Conservation (phyloP, 2,329 filamentous ascomycete species). For the Hypoxylon sp. region DNA sequence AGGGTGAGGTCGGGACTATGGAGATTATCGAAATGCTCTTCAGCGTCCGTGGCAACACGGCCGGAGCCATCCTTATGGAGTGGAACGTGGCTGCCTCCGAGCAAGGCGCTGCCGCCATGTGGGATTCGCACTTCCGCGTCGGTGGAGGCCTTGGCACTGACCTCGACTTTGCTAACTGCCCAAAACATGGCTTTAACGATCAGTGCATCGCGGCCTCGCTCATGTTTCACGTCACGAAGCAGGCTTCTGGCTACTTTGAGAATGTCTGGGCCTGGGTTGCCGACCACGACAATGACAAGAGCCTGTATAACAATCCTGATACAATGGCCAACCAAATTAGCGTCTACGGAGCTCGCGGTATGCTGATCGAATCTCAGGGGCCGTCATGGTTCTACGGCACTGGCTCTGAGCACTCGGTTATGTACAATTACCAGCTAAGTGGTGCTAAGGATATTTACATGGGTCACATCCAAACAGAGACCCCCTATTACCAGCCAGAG, state of each 20-base stretch:
- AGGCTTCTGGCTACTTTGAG: constrained; percentile 64
- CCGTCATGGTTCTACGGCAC: constrained; percentile 76
- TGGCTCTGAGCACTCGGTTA: constrained; percentile 56
- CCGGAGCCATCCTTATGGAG: constrained; percentile 78
- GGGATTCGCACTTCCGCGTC: constrained; percentile 60
- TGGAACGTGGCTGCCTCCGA: constrained; percentile 73
- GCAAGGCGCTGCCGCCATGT: constrained; percentile 64
- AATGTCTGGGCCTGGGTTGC: constrained; percentile 67
- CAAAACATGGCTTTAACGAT: constrained; percentile 59
- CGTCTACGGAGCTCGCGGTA: constrained; percentile 52
- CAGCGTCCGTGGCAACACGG: constrained; percentile 73
- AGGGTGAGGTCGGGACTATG: constrained; percentile 73
- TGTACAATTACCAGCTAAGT: constrained; percentile 67
- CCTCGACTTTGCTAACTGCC: constrained; percentile 73
- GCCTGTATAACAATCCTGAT: background rate
- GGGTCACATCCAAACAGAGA: constrained; percentile 77
- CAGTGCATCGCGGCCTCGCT: constrained; percentile 73
- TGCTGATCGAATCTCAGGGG: constrained; percentile 56
- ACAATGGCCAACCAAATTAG: constrained; percentile 46
- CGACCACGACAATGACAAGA: constrained; percentile 15
- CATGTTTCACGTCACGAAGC: constrained; percentile 62
- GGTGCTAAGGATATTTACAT: constrained; percentile 69
- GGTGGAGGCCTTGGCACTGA: constrained; percentile 74
- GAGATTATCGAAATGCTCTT: constrained; percentile 80
- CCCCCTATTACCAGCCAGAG: constrained; percentile 74